Evolutionary conservation across 1,139 yeast species (phyloP).

Genomic region (Candida albicans): DNA sequence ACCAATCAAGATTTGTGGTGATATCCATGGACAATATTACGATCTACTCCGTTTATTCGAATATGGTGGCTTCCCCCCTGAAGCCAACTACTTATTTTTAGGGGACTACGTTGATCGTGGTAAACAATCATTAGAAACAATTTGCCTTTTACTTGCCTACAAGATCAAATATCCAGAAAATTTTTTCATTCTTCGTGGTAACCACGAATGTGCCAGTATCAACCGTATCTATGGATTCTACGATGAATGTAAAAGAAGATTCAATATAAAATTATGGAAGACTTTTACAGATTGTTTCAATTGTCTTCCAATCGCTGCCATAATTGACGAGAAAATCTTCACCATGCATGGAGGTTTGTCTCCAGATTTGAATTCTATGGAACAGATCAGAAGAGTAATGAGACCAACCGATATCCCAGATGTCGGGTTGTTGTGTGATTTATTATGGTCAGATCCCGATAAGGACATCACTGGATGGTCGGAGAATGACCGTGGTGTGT

Average conservation of each 20-base stretch:
- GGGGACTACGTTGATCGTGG: slow-evolving; percentile 99
- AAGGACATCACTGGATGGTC: slow-evolving; percentile 98
- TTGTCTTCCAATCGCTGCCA: slow-evolving; percentile 97
- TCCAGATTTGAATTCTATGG: slow-evolving; percentile 96
- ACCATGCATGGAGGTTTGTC: slow-evolving; percentile 99
- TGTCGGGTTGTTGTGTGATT: slow-evolving; percentile 91
- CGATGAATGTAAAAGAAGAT: slow-evolving; percentile 97
- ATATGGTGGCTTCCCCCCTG: slow-evolving; percentile 99
- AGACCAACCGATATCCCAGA: slow-evolving; percentile 99
- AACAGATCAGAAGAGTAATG: slow-evolving; percentile 96
- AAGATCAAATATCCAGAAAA: slow-evolving; percentile 97
- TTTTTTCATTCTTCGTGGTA: slow-evolving; percentile 91
- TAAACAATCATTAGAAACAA: slow-evolving; percentile 92
- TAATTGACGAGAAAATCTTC: slow-evolving; percentile 94
- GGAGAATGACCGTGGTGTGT: slow-evolving; percentile 97
- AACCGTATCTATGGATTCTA: slow-evolving; percentile 96
- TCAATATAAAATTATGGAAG: slow-evolving; percentile 96
- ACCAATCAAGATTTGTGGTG: slow-evolving; percentile 93
- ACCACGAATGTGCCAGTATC: slow-evolving; percentile 96
- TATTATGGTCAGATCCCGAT: slow-evolving; percentile 98
- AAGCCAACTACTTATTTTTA: slow-evolving; percentile 88
- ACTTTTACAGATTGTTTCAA: slow-evolving; percentile 97
- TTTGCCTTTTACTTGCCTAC: slow-evolving; percentile 87
- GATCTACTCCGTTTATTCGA: slow-evolving; percentile 93
- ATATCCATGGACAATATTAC: slow-evolving; percentile 96